Base-by-base conservation (phyloP, 805 yeast genomes). In the Candida stauntonica region DNA sequence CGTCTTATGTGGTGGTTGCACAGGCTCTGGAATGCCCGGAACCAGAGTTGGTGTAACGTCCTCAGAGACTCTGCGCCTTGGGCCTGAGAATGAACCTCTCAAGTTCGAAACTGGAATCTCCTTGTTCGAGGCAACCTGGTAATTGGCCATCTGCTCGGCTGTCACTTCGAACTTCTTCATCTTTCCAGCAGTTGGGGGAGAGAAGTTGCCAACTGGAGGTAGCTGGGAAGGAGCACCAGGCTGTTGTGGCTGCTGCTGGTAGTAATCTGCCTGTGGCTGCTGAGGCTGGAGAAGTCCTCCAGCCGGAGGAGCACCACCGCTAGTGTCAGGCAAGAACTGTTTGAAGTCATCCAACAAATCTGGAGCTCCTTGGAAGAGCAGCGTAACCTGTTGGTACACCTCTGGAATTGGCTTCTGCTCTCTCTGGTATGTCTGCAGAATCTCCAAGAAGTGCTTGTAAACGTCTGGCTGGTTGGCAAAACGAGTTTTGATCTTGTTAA, bases 341-440 rank as follows among this genome's bases (percentile, higher is more conserved):
- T 89, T 88, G 64, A 93, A 93, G 58, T 94, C 99, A 50, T 88
- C 95, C 46, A 93, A 67, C 42, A 93, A 70, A 55, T 93, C 99
- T 1, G 98, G 98, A 11, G 96, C 95, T 52, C 86, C 86, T 43
- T 86, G 81, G 65, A 93, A 93, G 37, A 93, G 68, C 6, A 79
- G 72, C 1, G 96, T 84, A 3, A 93, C 96, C 58, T 93, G 97
- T 39, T 86, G 83, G 55, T 93, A 93, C 11, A 93, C 99, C 56
- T 93, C 98, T 36, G 86, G 81, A 37, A 93, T 93, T 33, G 96
- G 96, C 56, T 87, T 84, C 57, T 88, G 95, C 57, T 91, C 99
- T 47, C 95, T 79, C 66, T 93, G 99, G 59, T 91, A 93, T 32
- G 97, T 91, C 61, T 93, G 99, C 51, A 93, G 68, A 41, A 91